Conservation (phyloP, 148 eudicot species). For the Talinum fruticosum region DNA sequence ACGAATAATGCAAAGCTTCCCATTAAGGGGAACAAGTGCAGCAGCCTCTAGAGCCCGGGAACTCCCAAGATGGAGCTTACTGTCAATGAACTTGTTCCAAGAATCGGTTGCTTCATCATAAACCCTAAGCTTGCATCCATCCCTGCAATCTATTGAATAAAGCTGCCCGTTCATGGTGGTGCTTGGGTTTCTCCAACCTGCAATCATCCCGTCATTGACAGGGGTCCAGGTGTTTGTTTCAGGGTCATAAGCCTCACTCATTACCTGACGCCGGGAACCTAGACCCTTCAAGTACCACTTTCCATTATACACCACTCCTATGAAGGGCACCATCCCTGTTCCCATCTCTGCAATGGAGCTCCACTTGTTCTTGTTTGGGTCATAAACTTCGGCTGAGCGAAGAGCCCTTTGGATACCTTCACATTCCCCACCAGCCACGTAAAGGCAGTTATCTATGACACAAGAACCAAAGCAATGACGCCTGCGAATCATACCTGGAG, state of each 20-base stretch:
- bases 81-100: conserved; percentile 78
- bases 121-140: conserved; percentile 87
- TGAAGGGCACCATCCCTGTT: conserved; percentile 89
- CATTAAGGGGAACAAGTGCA: conserved; percentile 80
- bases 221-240: conserved; percentile 66
- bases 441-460: conserved; percentile 78
- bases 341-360: conserved; percentile 81
- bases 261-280: conserved; percentile 70
- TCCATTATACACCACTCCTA: conserved; percentile 79
- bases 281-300: conserved; percentile 91
- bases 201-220: conserved; percentile 66
- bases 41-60: conserved; percentile 92
- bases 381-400: conserved; percentile 88
- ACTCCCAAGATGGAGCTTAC: conserved; percentile 79
- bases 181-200: conserved; percentile 97
- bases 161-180: conserved; percentile 83
- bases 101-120: conserved; percentile 59
- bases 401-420: conserved; percentile 88
- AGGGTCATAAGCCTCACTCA: conserved; percentile 75
- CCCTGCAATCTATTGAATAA: conserved; percentile 81
- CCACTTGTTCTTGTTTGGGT: conserved; percentile 83
- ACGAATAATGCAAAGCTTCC: conserved; percentile 85
- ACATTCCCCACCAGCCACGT: conserved; percentile 95
- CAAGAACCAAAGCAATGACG: conserved; percentile 85
- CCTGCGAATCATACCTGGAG: conserved; percentile 76